A percentile compares a stretch with the other conserved stretches of the same genome.
Evolutionary conservation across 2,329 filamentous ascomycete species (phyloP).

Genomic region (Aspergillus quadrilineatus): DNA sequence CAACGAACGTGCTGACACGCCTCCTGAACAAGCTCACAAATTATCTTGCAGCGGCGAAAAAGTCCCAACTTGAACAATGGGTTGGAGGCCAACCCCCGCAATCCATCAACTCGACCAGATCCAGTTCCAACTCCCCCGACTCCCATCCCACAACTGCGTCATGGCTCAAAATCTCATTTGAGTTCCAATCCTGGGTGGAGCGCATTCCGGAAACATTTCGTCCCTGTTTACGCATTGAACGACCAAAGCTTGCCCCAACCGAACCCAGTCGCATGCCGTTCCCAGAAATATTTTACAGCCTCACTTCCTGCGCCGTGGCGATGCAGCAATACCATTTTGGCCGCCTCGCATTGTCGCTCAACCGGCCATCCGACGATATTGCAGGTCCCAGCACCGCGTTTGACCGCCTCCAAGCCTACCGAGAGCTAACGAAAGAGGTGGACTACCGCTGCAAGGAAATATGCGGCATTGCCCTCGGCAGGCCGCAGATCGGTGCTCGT

Average conservation of each 20-base stretch:
- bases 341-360: conserved; percentile 60
- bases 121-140: conserved; percentile 31
- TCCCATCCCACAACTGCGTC: conserved; percentile 47
- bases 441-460: conserved; percentile 59
- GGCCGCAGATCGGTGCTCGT: conserved; percentile 57
- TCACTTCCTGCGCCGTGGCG: conserved; percentile 61
- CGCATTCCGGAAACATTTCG: conserved; percentile 59
- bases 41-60: conserved; percentile 59
- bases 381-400: conserved; percentile 53
- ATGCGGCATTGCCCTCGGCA: conserved; percentile 56
- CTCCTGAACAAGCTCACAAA: conserved; percentile 63
- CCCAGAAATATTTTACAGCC: conserved; percentile 60
- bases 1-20: conserved; percentile 62
- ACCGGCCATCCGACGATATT: conserved; percentile 58
- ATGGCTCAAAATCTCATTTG: conserved; percentile 55
- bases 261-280: conserved; percentile 42
- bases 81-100: conserved; percentile 30
- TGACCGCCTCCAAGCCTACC: conserved; percentile 56
- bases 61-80: conserved; percentile 43
- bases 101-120: conserved; percentile 34
- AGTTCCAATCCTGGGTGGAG: conserved; percentile 58
- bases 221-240: conserved; percentile 51
- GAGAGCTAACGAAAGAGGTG: conserved; percentile 56
- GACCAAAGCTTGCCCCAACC: conserved; percentile 32
- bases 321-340: conserved; percentile 68